Evolutionary conservation across 768 basidiomycete species (phyloP).

Genomic region (Boletus reticulatus): DNA sequence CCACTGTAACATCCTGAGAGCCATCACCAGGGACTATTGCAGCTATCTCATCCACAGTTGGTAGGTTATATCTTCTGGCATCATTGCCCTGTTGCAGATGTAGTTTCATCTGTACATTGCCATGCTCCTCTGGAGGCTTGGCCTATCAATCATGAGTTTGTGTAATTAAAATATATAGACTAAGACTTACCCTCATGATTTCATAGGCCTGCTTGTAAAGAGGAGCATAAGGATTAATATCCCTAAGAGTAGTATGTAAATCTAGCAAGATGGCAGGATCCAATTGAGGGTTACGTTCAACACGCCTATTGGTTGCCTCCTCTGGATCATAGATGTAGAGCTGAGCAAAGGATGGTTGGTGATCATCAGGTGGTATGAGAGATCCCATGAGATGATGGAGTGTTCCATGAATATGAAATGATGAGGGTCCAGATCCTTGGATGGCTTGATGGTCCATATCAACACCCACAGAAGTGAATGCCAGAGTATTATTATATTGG

Average conservation of each 20-base stretch:
- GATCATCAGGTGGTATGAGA: slow-evolving; percentile 23
- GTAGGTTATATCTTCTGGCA: slow-evolving; percentile 41
- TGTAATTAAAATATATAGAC: no score
- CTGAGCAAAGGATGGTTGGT: slow-evolving; percentile 35
- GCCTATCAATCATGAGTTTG: neutral
- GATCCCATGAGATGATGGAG: slow-evolving; percentile 37
- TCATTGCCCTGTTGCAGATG: slow-evolving; percentile 20
- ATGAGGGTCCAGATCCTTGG: slow-evolving; percentile 17
- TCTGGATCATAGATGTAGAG: slow-evolving; percentile 38
- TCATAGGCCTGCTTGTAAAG: slow-evolving; percentile 15
- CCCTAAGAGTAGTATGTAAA: no score
- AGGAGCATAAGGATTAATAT: no score
- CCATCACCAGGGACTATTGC: slow-evolving; percentile 33
- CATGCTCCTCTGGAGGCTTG: slow-evolving; percentile 15
- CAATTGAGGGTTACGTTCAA: no score
- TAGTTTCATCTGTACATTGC: slow-evolving; percentile 8
- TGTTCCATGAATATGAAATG: slow-evolving; percentile 31
- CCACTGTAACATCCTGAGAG: neutral
- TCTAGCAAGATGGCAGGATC: no score
- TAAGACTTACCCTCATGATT: slow-evolving; percentile 14
- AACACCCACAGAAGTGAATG: slow-evolving; percentile 7
- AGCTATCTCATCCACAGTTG: slow-evolving; percentile 42
- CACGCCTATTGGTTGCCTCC: no score
- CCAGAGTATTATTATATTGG: slow-evolving; percentile 35
- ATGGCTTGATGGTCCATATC: neutral